Conservation (phyloP, 768 basidiomycete species). For the Podaxis mareebaensis region DNA sequence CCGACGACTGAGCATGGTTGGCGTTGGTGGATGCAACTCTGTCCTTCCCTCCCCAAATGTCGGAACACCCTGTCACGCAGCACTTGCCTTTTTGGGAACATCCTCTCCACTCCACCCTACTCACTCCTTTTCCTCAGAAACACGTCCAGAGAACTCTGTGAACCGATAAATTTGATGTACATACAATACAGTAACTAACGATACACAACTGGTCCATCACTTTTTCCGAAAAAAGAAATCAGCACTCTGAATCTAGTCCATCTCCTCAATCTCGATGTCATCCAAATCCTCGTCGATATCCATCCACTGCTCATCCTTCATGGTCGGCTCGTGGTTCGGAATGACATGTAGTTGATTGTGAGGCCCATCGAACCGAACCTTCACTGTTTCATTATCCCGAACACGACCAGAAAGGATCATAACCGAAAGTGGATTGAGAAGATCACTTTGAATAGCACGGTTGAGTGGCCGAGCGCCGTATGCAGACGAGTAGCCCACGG, state of each 20-base stretch:
- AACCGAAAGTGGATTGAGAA: constrained; percentile 88
- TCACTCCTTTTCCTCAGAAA: too few relatives aligned
- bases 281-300: constrained; percentile 57
- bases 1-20: constrained; percentile 43
- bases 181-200: not conserved
- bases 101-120: not conserved
- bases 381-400: constrained; percentile 76
- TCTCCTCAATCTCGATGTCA: constrained; percentile 66
- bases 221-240: not conserved
- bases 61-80: constrained; percentile 14
- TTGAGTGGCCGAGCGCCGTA: constrained; percentile 95
- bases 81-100: constrained; percentile 14
- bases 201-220: not conserved
- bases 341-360: constrained; percentile 75
- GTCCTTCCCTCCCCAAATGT: constrained; percentile 19
- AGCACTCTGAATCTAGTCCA: constrained; percentile 38
- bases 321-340: constrained; percentile 78
- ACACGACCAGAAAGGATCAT: constrained; percentile 83
- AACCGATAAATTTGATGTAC: not conserved
- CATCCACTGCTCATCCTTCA: constrained; percentile 50
- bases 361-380: constrained; percentile 77
- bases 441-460: constrained; percentile 87
- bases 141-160: too few relatives aligned
- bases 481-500: constrained; percentile 73
- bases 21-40: constrained; percentile 17